phyloP scores from a whole-genome alignment of 2,329 filamentous ascomycete species.

The Penicillium hesseltinei region DNA sequence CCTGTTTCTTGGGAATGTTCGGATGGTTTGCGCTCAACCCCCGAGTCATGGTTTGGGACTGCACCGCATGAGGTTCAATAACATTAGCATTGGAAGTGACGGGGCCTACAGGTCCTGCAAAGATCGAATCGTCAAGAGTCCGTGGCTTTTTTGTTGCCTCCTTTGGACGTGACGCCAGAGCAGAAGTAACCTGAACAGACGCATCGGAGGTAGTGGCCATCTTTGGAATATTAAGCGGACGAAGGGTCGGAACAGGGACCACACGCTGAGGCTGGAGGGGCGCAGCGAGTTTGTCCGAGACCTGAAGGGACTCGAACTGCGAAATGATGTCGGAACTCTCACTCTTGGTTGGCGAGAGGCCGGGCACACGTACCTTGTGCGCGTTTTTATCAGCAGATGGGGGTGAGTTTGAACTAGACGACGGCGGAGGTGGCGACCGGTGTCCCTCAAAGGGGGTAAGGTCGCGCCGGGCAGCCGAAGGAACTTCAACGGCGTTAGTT shows the following conservation, averaged over 20 bases:
- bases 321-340: not conserved
- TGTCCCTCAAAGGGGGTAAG: not conserved
- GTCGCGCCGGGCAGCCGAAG: not conserved
- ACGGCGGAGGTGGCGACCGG: not conserved
- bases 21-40: not conserved
- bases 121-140: not conserved
- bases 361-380: not conserved
- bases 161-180: not conserved
- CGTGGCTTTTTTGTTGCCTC: not conserved
- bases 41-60: not conserved
- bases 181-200: not conserved
- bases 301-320: not conserved
- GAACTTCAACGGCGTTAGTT: not conserved
- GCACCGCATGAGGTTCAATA: not conserved
- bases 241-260: not conserved
- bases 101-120: not conserved
- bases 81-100: not conserved
- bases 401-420: not conserved
- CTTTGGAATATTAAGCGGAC: not conserved
- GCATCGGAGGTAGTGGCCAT: not conserved
- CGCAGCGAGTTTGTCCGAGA: not conserved
- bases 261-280: not conserved
- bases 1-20: not conserved
- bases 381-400: not conserved
- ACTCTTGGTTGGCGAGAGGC: not conserved